Base-by-base conservation (phyloP, 345 rosid species). In the Balakata baccata region DNA sequence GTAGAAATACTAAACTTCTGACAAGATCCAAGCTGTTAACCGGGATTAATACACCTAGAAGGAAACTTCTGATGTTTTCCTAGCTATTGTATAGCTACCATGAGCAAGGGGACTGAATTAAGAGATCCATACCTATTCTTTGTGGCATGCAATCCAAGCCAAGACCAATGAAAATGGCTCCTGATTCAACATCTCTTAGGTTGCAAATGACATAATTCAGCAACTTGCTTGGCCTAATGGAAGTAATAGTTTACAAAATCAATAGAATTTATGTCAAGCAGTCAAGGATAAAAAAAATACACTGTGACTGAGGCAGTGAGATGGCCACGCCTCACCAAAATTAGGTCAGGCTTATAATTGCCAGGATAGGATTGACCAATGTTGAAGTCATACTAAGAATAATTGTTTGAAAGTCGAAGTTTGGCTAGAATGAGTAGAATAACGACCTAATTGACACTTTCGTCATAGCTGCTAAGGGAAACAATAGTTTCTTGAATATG, bases 71-170 rank as follows among this genome's bases (percentile, higher is more conserved):
- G 29, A 13, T 43, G n/a, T 37, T 22, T 17, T 47, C 12, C 54
- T 38, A 62, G 7, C 64, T 51, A 17, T 34, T 56, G 39, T 34
- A 22, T 45, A 70, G 57, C 52, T 54, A 57, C 57, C 59, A 68
- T 11, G 59, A 50, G 46, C 71, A 50, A 49, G 39, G 29, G 13
- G 60, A 49, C 37, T 43, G 52, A 75, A 25, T 69, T 29, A 50
- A 54, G 47, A 70, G 64, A 69, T 53, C 54, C 74, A 63, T 76
- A 38, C 74, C 68, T 62, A 75, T 62, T 69, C 58, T 54, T 69
- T 46, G 38, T 52, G 25, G 58, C 14, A 52, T 52, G 61, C 56
- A 69, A 70, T 57, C 34, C 62, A 69, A 70, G 63, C 34, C 62
- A 69, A 70, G 63, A 68, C 63, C 62, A 69, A 62, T 22, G 54